phyloP scores from a whole-genome alignment of 305 asterid species.

The Salvia sclarea region DNA sequence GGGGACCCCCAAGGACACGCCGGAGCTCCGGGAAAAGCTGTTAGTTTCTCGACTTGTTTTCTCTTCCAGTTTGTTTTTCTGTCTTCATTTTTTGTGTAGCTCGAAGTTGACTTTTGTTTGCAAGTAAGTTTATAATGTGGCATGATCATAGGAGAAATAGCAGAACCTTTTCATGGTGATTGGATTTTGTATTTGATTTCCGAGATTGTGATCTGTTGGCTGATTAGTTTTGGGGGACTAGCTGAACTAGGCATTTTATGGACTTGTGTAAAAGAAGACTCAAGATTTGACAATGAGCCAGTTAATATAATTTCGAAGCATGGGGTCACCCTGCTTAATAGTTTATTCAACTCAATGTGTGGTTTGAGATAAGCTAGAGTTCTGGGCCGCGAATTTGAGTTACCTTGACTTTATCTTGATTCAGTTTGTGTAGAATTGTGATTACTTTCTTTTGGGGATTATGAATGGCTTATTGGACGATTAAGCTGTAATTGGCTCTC shows the following conservation, averaged over 20 bases:
- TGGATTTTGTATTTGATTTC: conserved; percentile 15
- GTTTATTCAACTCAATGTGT: no score
- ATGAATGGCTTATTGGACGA: not conserved
- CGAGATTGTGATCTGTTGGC: conserved; percentile 8
- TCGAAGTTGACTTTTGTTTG: conserved; percentile 8
- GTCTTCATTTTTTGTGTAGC: not conserved
- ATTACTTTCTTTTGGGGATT: no score
- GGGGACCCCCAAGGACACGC: conserved; percentile 78
- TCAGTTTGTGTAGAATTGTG: no score
- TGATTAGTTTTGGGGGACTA: not conserved
- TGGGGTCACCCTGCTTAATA: no score
- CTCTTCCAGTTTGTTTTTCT: not conserved
- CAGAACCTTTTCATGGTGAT: not conserved
- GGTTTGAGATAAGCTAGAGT: no score
- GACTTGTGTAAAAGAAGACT: not conserved
- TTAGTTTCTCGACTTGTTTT: conserved; percentile 40
- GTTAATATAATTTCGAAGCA: not conserved
- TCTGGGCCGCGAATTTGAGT: no score
- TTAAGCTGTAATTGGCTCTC: not conserved
- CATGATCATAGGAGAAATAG: not conserved
- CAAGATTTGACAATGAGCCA: not conserved
- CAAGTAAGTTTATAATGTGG: conserved; percentile 1
- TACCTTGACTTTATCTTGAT: no score
- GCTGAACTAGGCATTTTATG: conserved; percentile 9
- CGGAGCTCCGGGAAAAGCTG: conserved; percentile 83